phyloP scores from a whole-genome alignment of 78 protist genomes.

The Protostelium mycophagum region DNA sequence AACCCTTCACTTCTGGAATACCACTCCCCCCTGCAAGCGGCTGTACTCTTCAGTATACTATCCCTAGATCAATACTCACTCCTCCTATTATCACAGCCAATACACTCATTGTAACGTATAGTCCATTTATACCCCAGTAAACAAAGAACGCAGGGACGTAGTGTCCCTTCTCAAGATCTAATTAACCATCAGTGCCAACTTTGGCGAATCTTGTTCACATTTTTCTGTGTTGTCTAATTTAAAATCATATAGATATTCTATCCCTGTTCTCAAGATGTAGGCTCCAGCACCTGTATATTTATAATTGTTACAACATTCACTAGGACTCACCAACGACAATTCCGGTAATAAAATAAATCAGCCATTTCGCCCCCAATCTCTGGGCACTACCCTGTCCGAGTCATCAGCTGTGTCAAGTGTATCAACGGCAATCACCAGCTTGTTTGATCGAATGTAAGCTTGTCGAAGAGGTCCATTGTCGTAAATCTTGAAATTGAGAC shows the following conservation, averaged over 20 bases:
- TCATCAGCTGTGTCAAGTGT: no score
- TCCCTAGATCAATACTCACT: not conserved
- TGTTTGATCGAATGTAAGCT: not conserved
- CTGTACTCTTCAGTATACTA: not conserved
- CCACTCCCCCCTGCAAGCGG: constrained; percentile 81
- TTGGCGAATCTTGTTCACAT: not conserved
- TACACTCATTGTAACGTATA: not conserved
- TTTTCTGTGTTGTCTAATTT: not conserved
- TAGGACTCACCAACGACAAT: not conserved
- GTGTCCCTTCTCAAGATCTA: not conserved
- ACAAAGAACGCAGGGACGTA: not conserved
- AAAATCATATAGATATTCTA: not conserved
- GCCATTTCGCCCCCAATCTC: not conserved
- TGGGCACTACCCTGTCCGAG: not conserved
- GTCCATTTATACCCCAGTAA: not conserved
- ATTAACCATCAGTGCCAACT: not conserved
- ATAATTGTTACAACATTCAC: no score
- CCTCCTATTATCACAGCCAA: not conserved
- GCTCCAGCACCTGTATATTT: not conserved
- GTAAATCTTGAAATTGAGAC: not conserved
- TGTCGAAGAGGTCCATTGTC: not conserved
- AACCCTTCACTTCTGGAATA: constrained; percentile 88
- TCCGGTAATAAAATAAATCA: not conserved
- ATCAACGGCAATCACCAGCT: not conserved
- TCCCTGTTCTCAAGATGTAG: not conserved